Base-by-base conservation (phyloP, 2,329 filamentous ascomycete species). In the Calonectria montana region DNA sequence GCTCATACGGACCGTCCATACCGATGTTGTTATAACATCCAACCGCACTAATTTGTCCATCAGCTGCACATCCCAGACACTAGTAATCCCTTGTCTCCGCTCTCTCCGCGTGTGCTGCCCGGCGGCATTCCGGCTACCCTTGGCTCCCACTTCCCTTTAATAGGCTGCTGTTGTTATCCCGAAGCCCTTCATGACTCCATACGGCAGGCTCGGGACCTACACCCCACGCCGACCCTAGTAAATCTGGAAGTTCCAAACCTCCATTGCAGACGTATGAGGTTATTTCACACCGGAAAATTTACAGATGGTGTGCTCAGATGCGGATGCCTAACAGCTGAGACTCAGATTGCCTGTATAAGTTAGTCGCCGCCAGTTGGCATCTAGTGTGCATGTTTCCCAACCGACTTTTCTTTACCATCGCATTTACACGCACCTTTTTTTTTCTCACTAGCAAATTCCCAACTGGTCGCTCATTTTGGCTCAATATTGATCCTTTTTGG, bases 1-100 rank as follows among this genome's bases (percentile, higher is more conserved):
- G 77, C 77, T 74, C 73, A 73, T 72, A 71, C 77, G 77, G 77
- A 76, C 77, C 77, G 77, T 65, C 61, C 73, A 67, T 69, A 78
- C 77, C 77, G 77, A 57, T 66, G 47, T 70, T 64, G 50, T 61
- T 72, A 71, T 69, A 65, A 43, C 57, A 66, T 70, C 63, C 47
- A 70, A 67, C 48, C 50, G 41, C 69, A 43, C 65, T 71, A 69
- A 43, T 35, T 66, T 41, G 41, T 45, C 55, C 66, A 50, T 69
- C 69, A 63, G 61, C 62, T 69, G 65, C 66, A 43, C 65, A 50
- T 70, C 37, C 62, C 29, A 66, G 57, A 55, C n/a, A 31, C 50
- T 29, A 29, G 55, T 53, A 43, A 55, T 55, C 47, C 71, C 66
- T 55, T 70, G 63, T 47, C 61, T 39, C 63, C 45, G 50, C 67